Base-by-base conservation (phyloP, 495 filamentous ascomycete species). In the Talaromyces nanjingensis region DNA sequence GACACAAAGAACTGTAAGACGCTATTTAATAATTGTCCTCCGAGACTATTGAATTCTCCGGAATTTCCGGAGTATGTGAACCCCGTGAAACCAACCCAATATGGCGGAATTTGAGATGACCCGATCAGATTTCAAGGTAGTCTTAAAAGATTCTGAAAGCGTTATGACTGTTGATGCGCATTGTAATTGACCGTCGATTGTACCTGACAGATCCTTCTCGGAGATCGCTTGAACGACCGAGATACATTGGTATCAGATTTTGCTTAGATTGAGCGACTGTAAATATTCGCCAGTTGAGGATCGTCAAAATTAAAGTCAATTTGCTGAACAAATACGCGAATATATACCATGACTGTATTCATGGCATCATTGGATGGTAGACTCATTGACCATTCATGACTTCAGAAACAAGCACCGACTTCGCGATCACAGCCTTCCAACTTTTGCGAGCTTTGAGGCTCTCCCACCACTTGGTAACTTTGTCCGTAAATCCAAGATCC, bases 371-470 rank as follows among this genome's bases (percentile, higher is more conserved):
- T 33, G 7, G 7, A 33, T 11, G 6, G 7, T 33, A 33, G 31
- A 42, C 39, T 11, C 16, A 42, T n/a, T 16, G 39, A 42, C 27
- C 27, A 29, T 42, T 16, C 11, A 16, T 42, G 12, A 16, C 11
- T 42, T 5, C 16, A 42, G 39, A 42, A 4, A 14, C 4, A 55
- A 25, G 12, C 4, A 20, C 53, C n/a, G 27, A 55, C 20, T 24
- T 24, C 22, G 18, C 53, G 16, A 18, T 27, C 53, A 61, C 62
- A 24, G 59, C 64, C 25, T 64, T 42, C 65, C 65, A 67, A 18
- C 54, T 67, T 45, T 67, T 62, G 54, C 65, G 49, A 25, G 64
- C 33, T 49, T 65, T 54, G 11, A 67, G 39, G 8, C 45, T 56
- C 12, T 39, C 59, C 33, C 65, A 61, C 63, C 65, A 67, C 39